Evolutionary conservation across 805 yeast genomes (phyloP).

Genomic region (Candida pseudoglaebosa): DNA sequence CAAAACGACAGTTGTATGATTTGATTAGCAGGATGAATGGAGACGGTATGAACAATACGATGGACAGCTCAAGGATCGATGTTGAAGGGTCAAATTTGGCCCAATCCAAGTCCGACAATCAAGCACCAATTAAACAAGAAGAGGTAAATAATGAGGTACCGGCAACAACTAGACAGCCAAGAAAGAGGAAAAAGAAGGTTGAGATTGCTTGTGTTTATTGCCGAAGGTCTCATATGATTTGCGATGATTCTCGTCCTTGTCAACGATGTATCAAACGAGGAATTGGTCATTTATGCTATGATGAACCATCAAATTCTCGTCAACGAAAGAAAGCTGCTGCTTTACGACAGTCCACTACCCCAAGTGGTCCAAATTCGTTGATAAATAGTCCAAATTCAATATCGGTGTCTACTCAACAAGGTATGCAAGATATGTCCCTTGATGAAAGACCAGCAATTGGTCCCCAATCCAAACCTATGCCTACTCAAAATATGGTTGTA

Average conservation of each 20-base stretch:
- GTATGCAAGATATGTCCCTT: slow-evolving; percentile 1
- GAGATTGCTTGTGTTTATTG: slow-evolving; percentile 84
- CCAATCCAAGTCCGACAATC: background rate
- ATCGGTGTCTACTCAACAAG: slow-evolving; percentile 1
- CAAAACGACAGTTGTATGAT: no score
- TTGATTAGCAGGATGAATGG: slow-evolving; percentile 1
- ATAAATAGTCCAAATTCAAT: slow-evolving; percentile 6
- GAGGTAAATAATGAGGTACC: background rate
- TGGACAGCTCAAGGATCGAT: background rate
- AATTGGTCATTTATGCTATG: slow-evolving; percentile 83
- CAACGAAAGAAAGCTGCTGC: slow-evolving; percentile 37
- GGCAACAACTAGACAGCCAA: slow-evolving; percentile 3
- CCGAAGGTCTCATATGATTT: slow-evolving; percentile 89
- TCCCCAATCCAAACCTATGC: background rate
- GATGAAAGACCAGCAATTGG: background rate
- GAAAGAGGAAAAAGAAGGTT: slow-evolving; percentile 47
- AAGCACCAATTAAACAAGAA: background rate
- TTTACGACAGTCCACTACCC: slow-evolving; percentile 14
- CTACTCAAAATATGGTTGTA: slow-evolving; percentile 6
- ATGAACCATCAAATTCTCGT: slow-evolving; percentile 51
- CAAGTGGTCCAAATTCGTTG: slow-evolving; percentile 4
- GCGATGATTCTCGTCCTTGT: slow-evolving; percentile 77
- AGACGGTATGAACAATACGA: slow-evolving; percentile 1
- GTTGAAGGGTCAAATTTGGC: background rate
- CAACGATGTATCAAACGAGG: slow-evolving; percentile 80